phyloP scores from a whole-genome alignment of 2,329 filamentous ascomycete genomes.

The Beauveria pseudobassiana region DNA sequence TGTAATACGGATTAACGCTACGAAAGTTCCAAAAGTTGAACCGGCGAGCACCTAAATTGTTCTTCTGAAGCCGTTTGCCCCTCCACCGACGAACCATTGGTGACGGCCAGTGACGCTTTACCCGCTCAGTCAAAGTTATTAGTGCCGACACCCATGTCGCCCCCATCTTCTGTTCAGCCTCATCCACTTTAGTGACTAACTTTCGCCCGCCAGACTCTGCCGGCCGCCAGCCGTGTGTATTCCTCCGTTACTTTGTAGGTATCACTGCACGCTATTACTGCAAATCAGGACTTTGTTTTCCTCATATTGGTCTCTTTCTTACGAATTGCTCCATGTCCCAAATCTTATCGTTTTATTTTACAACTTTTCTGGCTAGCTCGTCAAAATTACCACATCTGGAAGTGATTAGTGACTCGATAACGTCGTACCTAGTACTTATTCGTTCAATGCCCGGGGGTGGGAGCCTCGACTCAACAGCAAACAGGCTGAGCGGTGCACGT shows the following conservation, averaged over 20 bases:
- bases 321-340: background rate
- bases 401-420: too few relatives aligned
- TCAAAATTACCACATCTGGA: background rate
- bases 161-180: background rate
- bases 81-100: too few relatives aligned
- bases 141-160: background rate
- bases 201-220: constrained; percentile 5
- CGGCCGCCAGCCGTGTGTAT: constrained; percentile 9
- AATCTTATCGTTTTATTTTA: background rate
- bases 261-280: background rate
- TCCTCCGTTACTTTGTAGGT: background rate
- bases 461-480: background rate
- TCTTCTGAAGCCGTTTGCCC: too few relatives aligned
- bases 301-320: background rate
- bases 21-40: too few relatives aligned
- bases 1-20: too few relatives aligned
- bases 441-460: background rate
- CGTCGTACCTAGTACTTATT: too few relatives aligned
- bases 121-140: background rate
- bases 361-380: background rate
- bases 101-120: too few relatives aligned
- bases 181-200: constrained; percentile 10
- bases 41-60: too few relatives aligned
- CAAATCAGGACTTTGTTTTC: background rate
- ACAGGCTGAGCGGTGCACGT: constrained; percentile 8